Base-by-base conservation (phyloP, 257 asterid species). In the Nicotiana tabacum region DNA sequence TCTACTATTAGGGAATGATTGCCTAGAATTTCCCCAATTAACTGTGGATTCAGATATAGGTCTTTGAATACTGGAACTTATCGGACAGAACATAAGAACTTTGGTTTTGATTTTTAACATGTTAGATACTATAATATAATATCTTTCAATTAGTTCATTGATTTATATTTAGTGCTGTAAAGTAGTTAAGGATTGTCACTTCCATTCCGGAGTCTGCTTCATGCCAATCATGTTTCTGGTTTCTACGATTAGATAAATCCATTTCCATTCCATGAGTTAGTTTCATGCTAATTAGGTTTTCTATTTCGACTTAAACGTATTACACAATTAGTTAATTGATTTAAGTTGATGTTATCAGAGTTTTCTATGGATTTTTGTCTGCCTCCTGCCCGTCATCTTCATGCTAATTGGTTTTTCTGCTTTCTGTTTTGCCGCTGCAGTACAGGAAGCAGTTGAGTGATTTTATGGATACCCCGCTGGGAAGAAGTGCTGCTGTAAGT, bases 401-500 rank as follows among this genome's bases (percentile, higher is more conserved):
- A 27, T 76, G 80, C 80, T 76, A 27, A 76, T 76, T 51, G 6
- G 16, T 29, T 82, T 66, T 6, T 24, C 7, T 78, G 77, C 15
- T 64, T 27, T 55, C 76, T 78, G 32, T 74, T 9, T 43, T 81
- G 60, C 68, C 37, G 30, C 88, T 94, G 92, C 97, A 96, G 98
- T 93, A 93, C 87, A 90, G 95, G 89, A 94, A 85, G 92, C 95
- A 94, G 90, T 77, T 94, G 81, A 89, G 60, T 85, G 93, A 85
- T 83, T 90, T 96, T 84, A 85, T 92, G 53, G 93, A 96, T 78
- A 92, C 99, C 57, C 97, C 98, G 0, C 6, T 94, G 85, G 99
- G 99, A 78, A 90, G 89, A 88, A 92, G 97, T 83, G 86, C 90
- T 76, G 87, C 92, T 72, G 99, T 96, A 89, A 93, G 99, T 88